Base-by-base conservation (phyloP, 257 asterid species). In the Ehretia macrophylla region DNA sequence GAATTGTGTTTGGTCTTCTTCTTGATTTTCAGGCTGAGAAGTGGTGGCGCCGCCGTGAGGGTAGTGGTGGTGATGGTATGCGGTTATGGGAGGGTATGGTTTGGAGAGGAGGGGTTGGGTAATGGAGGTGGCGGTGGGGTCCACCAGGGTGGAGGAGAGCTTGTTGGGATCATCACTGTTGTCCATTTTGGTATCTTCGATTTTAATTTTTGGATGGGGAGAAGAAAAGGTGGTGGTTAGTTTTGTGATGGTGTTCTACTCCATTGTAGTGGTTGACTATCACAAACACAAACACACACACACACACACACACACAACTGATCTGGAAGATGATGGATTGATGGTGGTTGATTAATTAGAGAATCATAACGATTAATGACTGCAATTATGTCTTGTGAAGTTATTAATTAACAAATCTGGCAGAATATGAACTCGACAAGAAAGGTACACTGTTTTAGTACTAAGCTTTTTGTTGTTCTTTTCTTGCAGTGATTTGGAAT, bases 1-100 rank as follows among this genome's bases (percentile, higher is more conserved):
- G 79, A 74, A 81, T 51, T 81, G 93, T 22, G 90, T 32, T 44
- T 73, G 89, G 75, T 83, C 88, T 12, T 78, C 86, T 32, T 74
- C 76, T 50, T 50, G 11, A 64, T 75, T 50, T 39, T 57, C 81
- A 20, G 86, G 78, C 16, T 42, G 47, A 2, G 47, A 10, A 42
- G 16, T 42, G 61, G 77, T 68, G 53, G 88, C 61, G 68, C 89
- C 82, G 57, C 47, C 47, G 60, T 59, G 72, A 74, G 75, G 54
- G 77, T 68, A 19, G 62, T 76, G 65, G 59, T 53, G 65, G 59
- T 53, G 42, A 51, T 27, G 27, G 77, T 45, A 77, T 78, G 20
- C 63, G 58, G 35, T 62, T 48, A 22, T 52, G 50, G 13, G 17
- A 14, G 67, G 66, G 18, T 64, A 70, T 17, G 69, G 71, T 8